Percentiles rank a stretch among this genome's conserved stretches.
Conservation (phyloP, 495 filamentous ascomycete species). For the Lophiostoma macrostomum region DNA sequence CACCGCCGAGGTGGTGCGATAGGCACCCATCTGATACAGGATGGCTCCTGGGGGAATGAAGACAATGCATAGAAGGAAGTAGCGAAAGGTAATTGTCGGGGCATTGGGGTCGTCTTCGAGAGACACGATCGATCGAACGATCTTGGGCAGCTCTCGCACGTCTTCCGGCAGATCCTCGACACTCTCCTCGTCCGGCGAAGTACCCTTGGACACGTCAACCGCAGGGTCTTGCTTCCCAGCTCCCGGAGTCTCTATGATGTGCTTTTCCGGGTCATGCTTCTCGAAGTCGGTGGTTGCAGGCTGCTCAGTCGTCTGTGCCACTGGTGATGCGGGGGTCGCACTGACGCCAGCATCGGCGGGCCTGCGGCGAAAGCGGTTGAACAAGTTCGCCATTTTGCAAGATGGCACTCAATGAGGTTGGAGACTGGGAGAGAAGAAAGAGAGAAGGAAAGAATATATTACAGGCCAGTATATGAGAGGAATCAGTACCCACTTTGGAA, state of each 20-base stretch:
- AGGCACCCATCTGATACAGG: conserved; percentile 53
- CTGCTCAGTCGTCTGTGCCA: not conserved
- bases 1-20: conserved; percentile 52
- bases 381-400: too few species aligned
- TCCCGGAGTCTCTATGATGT: conserved; percentile 4
- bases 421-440: too few species aligned
- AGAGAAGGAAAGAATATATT: too few species aligned
- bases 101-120: conserved; percentile 52
- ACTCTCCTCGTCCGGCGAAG: too few species aligned
- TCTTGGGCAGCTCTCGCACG: conserved; percentile 21
- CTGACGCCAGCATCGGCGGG: not conserved
- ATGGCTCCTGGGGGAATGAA: conserved; percentile 56
- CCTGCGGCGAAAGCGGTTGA: not conserved
- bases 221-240: too few species aligned
- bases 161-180: too few species aligned
- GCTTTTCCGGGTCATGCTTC: conserved; percentile 12
- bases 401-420: too few species aligned
- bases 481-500: too few species aligned
- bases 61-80: conserved; percentile 51
- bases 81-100: conserved; percentile 56
- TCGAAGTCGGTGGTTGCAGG: not conserved
- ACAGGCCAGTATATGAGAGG: too few species aligned
- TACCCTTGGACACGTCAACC: too few species aligned
- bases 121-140: conserved; percentile 52
- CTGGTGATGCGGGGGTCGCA: not conserved